Base-by-base conservation (phyloP, 768 basidiomycete species). In the Calvatia gigantea region DNA sequence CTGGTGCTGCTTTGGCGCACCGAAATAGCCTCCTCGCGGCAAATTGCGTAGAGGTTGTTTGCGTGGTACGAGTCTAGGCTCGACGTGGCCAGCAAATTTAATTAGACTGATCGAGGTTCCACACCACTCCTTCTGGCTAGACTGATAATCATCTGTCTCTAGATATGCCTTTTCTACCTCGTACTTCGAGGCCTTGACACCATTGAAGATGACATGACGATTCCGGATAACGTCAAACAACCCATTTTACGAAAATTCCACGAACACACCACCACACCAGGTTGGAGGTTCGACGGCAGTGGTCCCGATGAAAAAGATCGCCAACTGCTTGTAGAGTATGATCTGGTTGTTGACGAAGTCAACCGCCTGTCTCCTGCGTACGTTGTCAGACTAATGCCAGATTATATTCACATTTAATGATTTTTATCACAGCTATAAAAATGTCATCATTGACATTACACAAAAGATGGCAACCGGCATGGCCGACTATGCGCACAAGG, bases 171-270 rank as follows among this genome's bases (percentile, higher is more conserved):
- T 57, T 98, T 97, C 71, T 99, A 98, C 71, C 83, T 99, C 39
- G 89, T 95, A 4, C 80, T 99, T 5, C 85, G 96, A 19, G 97
- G 85, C 4, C 76, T 98, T n/a, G 96, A 99, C 69, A 99, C 96
- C 3, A 83, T 99, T 60, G 96, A 98, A 70, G 96, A 99, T 70
- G 96, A 99, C 74, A 98, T 98, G 94, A 91, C 94, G 0, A 83
- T 99, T 54, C 80, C 91, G 0, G 91, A 94, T 69, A 74, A 83
- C 15, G 69, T 87, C 62, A 99, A 99, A 68, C 91, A 94, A 51
- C 87, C 91, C 2, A 64, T 98, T 27, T 78, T 99, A 31, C 84
- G 91, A 8, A 72, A 83, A 1, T 94, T 98, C 72, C 87, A 95
- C 73, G 69, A 84, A 63, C 83, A 87, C 62, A 87, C 89, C 4